These are phyloP conservation scores for Lojkania enalia DNA, from an alignment of 2,329 filamentous ascomycete genomes.

Conservation along the genomic window DNA sequence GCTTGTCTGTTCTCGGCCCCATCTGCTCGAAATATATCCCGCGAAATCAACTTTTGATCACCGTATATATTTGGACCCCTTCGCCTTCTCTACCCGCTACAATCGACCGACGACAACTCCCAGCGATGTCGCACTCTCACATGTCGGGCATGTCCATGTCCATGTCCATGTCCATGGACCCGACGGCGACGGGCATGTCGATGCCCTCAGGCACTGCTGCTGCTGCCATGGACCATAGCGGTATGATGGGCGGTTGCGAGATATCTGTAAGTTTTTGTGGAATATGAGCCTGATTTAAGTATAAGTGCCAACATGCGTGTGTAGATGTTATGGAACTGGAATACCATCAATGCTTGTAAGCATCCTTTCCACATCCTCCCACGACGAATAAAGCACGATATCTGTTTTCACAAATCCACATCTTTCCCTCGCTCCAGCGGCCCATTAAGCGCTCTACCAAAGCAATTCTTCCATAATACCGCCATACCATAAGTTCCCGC, in stretches of 20 bases:
- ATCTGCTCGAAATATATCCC: too few species aligned
- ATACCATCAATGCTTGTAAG: constrained; percentile 66
- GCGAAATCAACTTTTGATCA: too few species aligned
- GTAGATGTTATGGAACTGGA: constrained; percentile 82
- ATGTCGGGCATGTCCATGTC: too few species aligned
- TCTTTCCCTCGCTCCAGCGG: not conserved
- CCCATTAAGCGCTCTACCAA: not conserved
- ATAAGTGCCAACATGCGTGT: not conserved
- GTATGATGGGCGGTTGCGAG: constrained; percentile 37
- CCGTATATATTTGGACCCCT: too few species aligned
- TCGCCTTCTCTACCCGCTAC: too few species aligned
- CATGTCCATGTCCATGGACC: constrained; percentile 17
- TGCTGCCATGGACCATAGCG: constrained; percentile 21
- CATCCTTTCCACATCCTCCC: constrained; percentile 2
- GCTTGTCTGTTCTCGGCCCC: too few species aligned
- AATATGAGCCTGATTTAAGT: not conserved
- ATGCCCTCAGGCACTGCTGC: constrained; percentile 23
- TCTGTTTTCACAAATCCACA: not conserved
- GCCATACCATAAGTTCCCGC: too few species aligned
- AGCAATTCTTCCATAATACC: too few species aligned
- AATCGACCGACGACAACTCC: too few species aligned
- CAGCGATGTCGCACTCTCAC: too few species aligned
- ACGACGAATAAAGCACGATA: not conserved
- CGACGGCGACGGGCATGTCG: constrained; percentile 5
- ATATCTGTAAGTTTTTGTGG: constrained; percentile 28